Evolutionary conservation across 2,329 filamentous ascomycete species (phyloP).

Genomic region (Pseudogymnoascus sp.): DNA sequence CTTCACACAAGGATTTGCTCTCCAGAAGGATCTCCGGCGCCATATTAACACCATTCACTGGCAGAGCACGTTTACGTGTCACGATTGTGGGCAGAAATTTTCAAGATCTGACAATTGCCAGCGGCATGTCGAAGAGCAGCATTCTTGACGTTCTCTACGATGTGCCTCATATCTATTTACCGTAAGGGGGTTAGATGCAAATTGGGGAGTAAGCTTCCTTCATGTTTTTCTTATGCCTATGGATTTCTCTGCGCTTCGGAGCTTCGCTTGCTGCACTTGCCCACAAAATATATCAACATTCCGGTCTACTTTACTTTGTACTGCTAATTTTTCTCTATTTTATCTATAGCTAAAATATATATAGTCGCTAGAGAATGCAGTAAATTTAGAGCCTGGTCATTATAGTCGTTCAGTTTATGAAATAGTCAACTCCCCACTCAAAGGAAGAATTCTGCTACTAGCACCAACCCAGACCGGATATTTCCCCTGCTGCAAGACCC

Average conservation of each 20-base stretch:
- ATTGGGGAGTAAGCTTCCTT: not conserved
- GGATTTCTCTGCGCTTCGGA: not conserved
- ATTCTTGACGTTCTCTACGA: too few relatives aligned
- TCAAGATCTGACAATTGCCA: too few relatives aligned
- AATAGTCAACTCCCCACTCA: constrained; percentile 22
- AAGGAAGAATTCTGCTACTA: constrained; percentile 27
- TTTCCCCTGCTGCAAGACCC: constrained; percentile 46
- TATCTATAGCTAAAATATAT: not conserved
- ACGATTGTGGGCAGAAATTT: too few relatives aligned
- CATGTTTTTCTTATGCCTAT: not conserved
- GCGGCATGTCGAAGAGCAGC: too few relatives aligned
- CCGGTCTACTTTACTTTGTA: not conserved
- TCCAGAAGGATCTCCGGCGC: too few relatives aligned
- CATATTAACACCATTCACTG: too few relatives aligned
- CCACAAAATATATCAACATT: not conserved
- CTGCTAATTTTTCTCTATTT: not conserved
- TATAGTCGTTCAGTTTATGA: not conserved
- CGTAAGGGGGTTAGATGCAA: too few relatives aligned
- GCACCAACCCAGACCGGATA: constrained; percentile 30
- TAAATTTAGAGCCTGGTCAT: not conserved
- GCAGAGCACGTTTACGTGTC: too few relatives aligned
- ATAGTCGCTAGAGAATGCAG: not conserved
- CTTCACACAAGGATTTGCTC: too few relatives aligned
- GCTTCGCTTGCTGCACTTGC: not conserved
- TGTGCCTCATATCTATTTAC: too few relatives aligned